phyloP scores from a whole-genome alignment of 2,329 filamentous ascomycete species.

The Catunica adiposa region DNA sequence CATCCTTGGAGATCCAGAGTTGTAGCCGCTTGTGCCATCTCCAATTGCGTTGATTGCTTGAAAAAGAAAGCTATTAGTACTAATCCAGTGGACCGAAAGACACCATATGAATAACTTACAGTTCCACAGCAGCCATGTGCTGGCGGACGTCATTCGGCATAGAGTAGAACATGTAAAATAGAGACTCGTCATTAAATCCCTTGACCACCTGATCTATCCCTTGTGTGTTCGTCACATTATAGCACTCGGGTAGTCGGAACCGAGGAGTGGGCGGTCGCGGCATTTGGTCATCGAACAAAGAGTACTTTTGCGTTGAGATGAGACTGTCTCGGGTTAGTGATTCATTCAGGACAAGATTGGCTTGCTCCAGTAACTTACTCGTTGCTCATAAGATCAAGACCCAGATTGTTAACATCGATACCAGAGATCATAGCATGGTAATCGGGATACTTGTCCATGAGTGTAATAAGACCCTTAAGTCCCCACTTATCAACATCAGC shows the following conservation, averaged over 20 bases:
- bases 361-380: conserved; percentile 31
- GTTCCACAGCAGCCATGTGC: conserved; percentile 43
- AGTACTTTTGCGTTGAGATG: conserved; percentile 44
- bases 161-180: conserved; percentile 56
- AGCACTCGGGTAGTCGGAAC: conserved; percentile 47
- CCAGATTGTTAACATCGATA: conserved; percentile 39
- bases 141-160: conserved; percentile 47
- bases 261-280: conserved; percentile 41
- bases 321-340: conserved; percentile 22
- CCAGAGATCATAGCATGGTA: conserved; percentile 45
- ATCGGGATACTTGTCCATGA: conserved; percentile 48
- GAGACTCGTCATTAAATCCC: conserved; percentile 51
- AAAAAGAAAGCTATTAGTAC: too few species aligned
- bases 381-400: conserved; percentile 38
- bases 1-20: conserved; percentile 52
- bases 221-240: conserved; percentile 49
- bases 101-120: conserved; percentile 28
- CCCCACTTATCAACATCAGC: conserved; percentile 47
- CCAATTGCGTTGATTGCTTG: conserved; percentile 47
- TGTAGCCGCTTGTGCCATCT: conserved; percentile 52
- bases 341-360: not conserved
- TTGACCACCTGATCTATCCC: conserved; percentile 47
- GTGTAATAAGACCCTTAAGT: conserved; percentile 43
- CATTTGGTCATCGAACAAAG: conserved; percentile 42
- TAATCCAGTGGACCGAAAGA: too few species aligned